These are phyloP conservation scores for Paraphaeosphaeria minitans DNA, from an alignment of 2,329 filamentous ascomycete genomes.

Conservation along the genomic window DNA sequence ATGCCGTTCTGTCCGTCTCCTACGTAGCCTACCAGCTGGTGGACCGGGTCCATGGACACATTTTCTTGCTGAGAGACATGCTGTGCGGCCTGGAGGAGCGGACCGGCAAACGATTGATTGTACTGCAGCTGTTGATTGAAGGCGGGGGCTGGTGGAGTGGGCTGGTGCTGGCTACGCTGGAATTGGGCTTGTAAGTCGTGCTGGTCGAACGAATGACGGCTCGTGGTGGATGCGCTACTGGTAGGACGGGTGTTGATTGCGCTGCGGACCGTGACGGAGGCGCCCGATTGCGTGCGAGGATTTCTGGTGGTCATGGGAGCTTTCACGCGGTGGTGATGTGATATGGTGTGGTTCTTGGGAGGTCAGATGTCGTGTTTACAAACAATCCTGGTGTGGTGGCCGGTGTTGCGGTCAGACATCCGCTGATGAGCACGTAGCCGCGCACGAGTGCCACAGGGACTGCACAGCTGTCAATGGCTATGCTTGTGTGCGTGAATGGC, in stretches of 20 bases:
- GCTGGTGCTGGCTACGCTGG: slow-evolving; percentile 21
- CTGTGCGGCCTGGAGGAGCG: slow-evolving; percentile 44
- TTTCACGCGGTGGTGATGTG: slow-evolving; percentile 19
- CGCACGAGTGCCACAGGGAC: background rate
- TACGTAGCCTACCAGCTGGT: slow-evolving; percentile 40
- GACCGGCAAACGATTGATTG: slow-evolving; percentile 38
- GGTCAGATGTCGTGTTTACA: slow-evolving; percentile 8
- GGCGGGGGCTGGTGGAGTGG: slow-evolving; percentile 15
- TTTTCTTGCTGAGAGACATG: slow-evolving; percentile 44
- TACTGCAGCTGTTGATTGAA: slow-evolving; percentile 34
- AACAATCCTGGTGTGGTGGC: slow-evolving; percentile 3
- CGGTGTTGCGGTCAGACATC: background rate
- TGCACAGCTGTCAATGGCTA: background rate
- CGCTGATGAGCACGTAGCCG: background rate
- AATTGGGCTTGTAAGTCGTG: slow-evolving; percentile 32
- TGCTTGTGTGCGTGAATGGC: background rate
- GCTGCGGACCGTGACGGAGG: slow-evolving; percentile 50
- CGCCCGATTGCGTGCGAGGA: slow-evolving; percentile 53
- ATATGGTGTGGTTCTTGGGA: slow-evolving; percentile 2
- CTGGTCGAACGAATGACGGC: slow-evolving; percentile 49
- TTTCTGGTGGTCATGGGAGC: slow-evolving; percentile 44
- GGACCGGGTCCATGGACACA: slow-evolving; percentile 40
- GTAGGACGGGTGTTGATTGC: slow-evolving; percentile 46
- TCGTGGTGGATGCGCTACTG: slow-evolving; percentile 57
- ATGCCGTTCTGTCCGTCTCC: slow-evolving; percentile 28